Conservation (phyloP, 192 early-diverging fungal genomes). For the Helicostylum pulchrum region DNA sequence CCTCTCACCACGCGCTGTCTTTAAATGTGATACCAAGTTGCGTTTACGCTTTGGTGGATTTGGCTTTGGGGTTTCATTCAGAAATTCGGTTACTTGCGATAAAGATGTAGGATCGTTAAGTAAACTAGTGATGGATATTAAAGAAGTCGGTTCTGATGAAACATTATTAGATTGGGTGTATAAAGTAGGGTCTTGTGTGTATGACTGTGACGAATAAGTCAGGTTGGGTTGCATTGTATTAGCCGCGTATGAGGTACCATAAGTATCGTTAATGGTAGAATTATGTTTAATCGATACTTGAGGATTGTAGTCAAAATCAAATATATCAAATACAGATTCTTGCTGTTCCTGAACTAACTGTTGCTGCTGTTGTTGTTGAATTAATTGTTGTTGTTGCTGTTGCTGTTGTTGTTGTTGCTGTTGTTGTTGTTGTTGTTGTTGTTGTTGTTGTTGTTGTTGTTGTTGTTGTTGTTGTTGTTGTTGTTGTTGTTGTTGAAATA, state of each 20-base stretch:
- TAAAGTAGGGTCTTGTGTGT: no score
- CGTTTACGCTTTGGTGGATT: neutral
- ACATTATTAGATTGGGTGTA: no score
- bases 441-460: neutral
- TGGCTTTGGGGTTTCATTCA: neutral
- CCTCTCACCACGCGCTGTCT: constrained; percentile 2
- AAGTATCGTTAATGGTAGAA: neutral
- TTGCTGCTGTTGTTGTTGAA: constrained; percentile 6
- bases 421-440: neutral
- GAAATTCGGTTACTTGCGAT: no score
- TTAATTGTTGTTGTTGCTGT: constrained; percentile 4
- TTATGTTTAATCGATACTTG: neutral
- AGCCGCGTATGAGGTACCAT: neutral
- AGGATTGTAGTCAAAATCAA: neutral
- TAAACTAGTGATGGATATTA: neutral
- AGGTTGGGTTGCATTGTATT: neutral
- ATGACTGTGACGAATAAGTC: neutral
- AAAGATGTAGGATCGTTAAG: neutral
- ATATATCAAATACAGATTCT: neutral
- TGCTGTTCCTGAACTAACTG: neutral
- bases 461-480: neutral
- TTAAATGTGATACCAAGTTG: neutral
- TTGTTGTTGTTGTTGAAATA: constrained; percentile 3
- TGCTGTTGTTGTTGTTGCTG: constrained; percentile 4
- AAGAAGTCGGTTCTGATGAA: neutral